phyloP scores from a whole-genome alignment of 148 eudicot genomes.

The Arbutus unedo region DNA sequence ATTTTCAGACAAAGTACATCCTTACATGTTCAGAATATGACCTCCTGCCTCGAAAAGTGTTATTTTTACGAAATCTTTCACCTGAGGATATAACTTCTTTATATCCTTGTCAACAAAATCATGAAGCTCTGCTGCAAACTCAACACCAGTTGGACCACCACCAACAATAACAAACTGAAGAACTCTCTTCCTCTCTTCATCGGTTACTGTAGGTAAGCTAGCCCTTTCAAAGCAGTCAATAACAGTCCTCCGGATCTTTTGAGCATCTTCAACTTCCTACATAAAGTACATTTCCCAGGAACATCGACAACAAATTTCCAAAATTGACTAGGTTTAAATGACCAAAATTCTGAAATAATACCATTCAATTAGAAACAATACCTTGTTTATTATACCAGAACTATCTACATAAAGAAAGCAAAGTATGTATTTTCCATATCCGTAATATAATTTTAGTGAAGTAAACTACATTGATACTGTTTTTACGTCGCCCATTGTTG shows the following conservation, averaged over 20 bases:
- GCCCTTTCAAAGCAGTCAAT: slow-evolving; percentile 60
- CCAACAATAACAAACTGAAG: slow-evolving; percentile 58
- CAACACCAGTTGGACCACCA: slow-evolving; percentile 62
- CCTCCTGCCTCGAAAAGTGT: slow-evolving; percentile 54
- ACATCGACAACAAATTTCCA: not conserved
- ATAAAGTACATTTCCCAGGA: not conserved
- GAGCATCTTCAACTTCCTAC: slow-evolving; percentile 65
- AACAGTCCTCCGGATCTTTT: slow-evolving; percentile 45
- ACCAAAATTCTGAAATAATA: not conserved
- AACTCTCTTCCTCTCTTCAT: slow-evolving; percentile 45
- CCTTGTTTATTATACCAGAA: not conserved
- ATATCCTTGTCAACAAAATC: slow-evolving; percentile 52
- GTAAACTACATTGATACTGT: not conserved
- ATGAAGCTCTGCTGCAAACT: slow-evolving; percentile 62
- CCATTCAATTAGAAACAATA: not conserved
- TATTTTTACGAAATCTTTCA: slow-evolving; percentile 38
- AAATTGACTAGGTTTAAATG: not conserved
- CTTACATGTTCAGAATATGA: slow-evolving; percentile 57
- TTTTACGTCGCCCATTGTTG: not conserved
- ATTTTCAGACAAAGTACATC: not conserved
- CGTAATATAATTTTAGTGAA: not conserved
- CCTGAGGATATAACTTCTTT: slow-evolving; percentile 38
- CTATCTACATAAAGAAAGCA: not conserved
- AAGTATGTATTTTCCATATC: not conserved
- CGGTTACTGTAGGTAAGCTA: slow-evolving; percentile 39